phyloP scores from a whole-genome alignment of 352 stramenopile genomes.

The Aphanomyces astaci region DNA sequence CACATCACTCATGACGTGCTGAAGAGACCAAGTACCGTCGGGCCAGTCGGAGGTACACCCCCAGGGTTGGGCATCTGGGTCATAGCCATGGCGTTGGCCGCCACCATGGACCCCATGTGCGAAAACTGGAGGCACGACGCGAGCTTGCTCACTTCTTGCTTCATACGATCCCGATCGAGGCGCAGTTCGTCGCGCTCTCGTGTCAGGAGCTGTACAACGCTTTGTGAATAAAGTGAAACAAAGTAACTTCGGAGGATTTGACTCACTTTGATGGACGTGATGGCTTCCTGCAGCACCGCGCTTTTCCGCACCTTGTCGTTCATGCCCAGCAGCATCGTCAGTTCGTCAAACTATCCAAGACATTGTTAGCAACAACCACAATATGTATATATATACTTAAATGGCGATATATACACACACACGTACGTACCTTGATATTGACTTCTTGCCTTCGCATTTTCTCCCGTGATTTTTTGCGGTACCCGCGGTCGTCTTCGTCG shows the following conservation, averaged over 20 bases:
- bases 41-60: not conserved
- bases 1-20: not conserved
- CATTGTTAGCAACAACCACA: no score
- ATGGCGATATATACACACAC: not conserved
- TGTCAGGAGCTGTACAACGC: slow-evolving; percentile 32
- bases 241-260: not conserved
- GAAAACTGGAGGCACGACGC: slow-evolving; percentile 58
- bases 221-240: not conserved
- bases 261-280: slow-evolving; percentile 48
- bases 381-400: no score
- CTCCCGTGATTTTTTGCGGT: slow-evolving; percentile 65
- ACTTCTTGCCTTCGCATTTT: slow-evolving; percentile 75
- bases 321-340: slow-evolving; percentile 55
- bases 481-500: slow-evolving; percentile 50
- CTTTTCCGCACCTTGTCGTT: slow-evolving; percentile 71
- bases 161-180: slow-evolving; percentile 47
- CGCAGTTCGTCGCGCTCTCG: slow-evolving; percentile 54
- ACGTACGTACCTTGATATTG: slow-evolving; percentile 55
- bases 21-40: not conserved
- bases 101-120: slow-evolving; percentile 43
- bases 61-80: slow-evolving; percentile 26
- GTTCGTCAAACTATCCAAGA: slow-evolving; percentile 51
- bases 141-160: slow-evolving; percentile 61
- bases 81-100: slow-evolving; percentile 40
- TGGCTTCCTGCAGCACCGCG: slow-evolving; percentile 58